These are phyloP conservation scores for Fusarium tuaranense DNA, from an alignment of 2,329 filamentous ascomycete species.

Conservation along the genomic window DNA sequence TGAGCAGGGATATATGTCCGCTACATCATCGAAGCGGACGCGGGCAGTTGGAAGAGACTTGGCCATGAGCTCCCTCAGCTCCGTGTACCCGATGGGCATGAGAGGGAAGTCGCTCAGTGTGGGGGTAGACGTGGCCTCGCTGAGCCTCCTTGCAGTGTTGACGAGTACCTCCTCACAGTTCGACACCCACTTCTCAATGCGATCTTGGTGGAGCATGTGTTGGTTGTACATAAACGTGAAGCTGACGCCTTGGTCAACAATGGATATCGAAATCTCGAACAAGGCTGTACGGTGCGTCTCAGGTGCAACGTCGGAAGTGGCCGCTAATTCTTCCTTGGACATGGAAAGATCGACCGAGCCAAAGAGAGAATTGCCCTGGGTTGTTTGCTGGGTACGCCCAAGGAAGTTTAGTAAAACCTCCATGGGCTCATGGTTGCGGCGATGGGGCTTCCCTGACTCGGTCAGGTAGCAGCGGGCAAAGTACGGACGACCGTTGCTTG, in stretches of 20 bases:
- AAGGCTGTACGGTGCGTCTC: constrained; percentile 27
- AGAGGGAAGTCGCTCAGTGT: constrained; percentile 52
- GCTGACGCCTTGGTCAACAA: background rate
- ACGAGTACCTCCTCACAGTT: constrained; percentile 17
- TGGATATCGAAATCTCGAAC: constrained; percentile 35
- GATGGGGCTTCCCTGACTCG: background rate
- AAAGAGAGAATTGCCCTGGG: background rate
- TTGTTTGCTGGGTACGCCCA: constrained; percentile 18
- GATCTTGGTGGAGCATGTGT: constrained; percentile 24
- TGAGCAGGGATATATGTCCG: constrained; percentile 54
- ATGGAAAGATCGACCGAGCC: background rate
- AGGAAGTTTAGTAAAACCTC: constrained; percentile 31
- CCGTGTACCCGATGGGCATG: constrained; percentile 45
- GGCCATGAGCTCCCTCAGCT: constrained; percentile 40
- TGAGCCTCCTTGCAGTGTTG: constrained; percentile 13
- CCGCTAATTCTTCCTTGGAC: background rate
- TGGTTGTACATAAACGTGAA: constrained; percentile 29
- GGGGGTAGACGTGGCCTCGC: constrained; percentile 24
- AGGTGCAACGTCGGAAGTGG: constrained; percentile 16
- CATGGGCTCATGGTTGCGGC: constrained; percentile 10
- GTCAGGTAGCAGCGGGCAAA: constrained; percentile 25
- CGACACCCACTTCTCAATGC: constrained; percentile 24
- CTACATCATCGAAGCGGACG: constrained; percentile 34
- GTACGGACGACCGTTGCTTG: constrained; percentile 24
- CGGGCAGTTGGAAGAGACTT: constrained; percentile 33